Conservation (phyloP, 768 basidiomycete species). For the Leccinum fibrillosum region DNA sequence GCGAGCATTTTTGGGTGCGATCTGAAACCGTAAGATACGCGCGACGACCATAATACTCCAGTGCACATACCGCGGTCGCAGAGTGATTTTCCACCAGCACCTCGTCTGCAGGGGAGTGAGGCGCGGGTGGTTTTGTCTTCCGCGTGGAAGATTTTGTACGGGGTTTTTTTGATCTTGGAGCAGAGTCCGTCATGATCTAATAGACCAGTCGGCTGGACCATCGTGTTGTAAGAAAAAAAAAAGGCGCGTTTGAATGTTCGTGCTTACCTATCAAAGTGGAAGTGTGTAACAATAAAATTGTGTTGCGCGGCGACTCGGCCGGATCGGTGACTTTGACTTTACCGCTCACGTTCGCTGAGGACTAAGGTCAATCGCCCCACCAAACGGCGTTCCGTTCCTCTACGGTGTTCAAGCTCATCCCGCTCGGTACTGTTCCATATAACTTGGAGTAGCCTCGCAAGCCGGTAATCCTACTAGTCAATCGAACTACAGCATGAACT, state of each 20-base stretch:
- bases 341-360: not conserved
- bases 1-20: slow-evolving; percentile 50
- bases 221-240: not conserved
- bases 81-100: slow-evolving; percentile 23
- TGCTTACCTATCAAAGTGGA: not conserved
- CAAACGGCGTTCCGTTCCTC: not conserved
- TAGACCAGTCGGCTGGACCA: not conserved
- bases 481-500: slow-evolving; percentile 41
- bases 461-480: not conserved
- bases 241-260: not conserved
- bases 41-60: too few species aligned
- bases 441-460: slow-evolving; percentile 5
- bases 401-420: not conserved
- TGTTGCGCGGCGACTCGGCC: not conserved
- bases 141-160: slow-evolving; percentile 46
- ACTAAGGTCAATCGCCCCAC: not conserved
- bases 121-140: slow-evolving; percentile 11
- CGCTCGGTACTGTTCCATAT: slow-evolving; percentile 1
- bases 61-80: slow-evolving; percentile 17
- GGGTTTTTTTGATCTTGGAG: slow-evolving; percentile 49
- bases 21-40: slow-evolving; percentile 29
- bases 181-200: slow-evolving; percentile 39
- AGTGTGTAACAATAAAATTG: slow-evolving; percentile 2
- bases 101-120: slow-evolving; percentile 15
- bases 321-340: slow-evolving; percentile 14